Percentiles rank a stretch among this genome's conserved stretches.
These are phyloP conservation scores for Buddleja alternifolia DNA, from an alignment of 257 asterid species.

Conservation along the genomic window DNA sequence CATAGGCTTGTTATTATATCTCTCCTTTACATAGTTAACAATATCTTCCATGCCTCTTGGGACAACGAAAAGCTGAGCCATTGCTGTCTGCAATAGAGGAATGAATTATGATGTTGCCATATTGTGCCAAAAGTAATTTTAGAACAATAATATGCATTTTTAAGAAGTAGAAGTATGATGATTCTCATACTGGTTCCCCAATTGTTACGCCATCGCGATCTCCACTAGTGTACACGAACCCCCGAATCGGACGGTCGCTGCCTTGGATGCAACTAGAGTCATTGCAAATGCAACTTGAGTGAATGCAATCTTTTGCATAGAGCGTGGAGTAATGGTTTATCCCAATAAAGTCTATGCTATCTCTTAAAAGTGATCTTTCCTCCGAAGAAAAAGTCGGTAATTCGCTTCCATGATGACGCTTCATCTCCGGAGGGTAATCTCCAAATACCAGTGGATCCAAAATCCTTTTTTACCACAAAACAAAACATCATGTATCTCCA, in stretches of 20 bases:
- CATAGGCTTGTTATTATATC: conserved; percentile 76
- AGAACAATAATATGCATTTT: too few relatives aligned
- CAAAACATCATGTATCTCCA: conserved; percentile 11
- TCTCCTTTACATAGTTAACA: conserved; percentile 51
- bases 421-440: conserved; percentile 85
- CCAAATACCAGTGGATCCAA: conserved; percentile 73
- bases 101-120: neutral
- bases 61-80: conserved; percentile 48
- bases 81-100: conserved; percentile 56
- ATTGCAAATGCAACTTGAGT: conserved; percentile 53
- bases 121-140: neutral
- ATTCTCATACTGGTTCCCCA: conserved; percentile 66
- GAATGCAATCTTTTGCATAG: conserved; percentile 69
- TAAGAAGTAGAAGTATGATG: neutral
- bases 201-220: conserved; percentile 63
- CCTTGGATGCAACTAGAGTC: conserved; percentile 48
- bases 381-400: conserved; percentile 63
- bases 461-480: conserved; percentile 39
- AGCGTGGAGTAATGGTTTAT: conserved; percentile 70
- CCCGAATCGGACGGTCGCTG: conserved; percentile 56
- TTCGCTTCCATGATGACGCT: conserved; percentile 51
- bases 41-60: conserved; percentile 71
- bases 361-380: conserved; percentile 48
- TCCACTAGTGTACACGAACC: conserved; percentile 47
- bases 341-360: conserved; percentile 74